Conservation (phyloP, 192 early-diverging fungal genomes). For the Linnemannia zychae region DNA sequence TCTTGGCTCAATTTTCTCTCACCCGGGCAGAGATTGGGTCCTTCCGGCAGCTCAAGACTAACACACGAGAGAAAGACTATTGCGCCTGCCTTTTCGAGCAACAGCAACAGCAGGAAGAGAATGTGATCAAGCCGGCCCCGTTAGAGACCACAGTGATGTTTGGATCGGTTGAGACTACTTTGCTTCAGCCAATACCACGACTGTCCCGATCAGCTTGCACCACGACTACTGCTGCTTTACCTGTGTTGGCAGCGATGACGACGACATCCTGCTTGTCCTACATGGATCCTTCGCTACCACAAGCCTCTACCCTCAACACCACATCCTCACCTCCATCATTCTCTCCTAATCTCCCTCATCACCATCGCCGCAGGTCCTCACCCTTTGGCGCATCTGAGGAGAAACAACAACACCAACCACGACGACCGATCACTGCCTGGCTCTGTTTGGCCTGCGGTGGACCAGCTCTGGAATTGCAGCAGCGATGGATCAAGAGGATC, state of each 20-base stretch:
- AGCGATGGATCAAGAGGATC: neutral
- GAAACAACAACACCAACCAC: neutral
- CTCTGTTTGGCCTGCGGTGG: conserved; percentile 4
- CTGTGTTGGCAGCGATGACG: neutral
- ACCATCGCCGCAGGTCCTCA: neutral
- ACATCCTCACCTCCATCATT: neutral
- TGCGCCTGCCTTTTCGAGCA: conserved; percentile 15
- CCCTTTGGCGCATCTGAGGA: neutral
- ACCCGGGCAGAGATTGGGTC: conserved; percentile 25
- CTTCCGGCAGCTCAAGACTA: conserved; percentile 23
- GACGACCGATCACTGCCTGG: conserved; percentile 11
- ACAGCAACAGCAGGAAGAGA: neutral
- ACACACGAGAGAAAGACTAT: conserved; percentile 15
- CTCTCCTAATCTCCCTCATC: neutral
- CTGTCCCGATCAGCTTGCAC: neutral
- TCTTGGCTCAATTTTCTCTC: conserved; percentile 13
- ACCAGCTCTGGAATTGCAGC: conserved; percentile 4
- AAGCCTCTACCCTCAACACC: neutral
- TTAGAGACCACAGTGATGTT: too few relatives aligned
- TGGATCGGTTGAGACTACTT: neutral
- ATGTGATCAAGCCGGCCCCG: too few relatives aligned
- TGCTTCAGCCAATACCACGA: neutral
- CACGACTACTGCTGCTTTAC: neutral
- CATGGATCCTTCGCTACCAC: neutral
- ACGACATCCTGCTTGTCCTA: neutral